Base-by-base conservation (phyloP, 2,329 filamentous ascomycete species). In the Neophaeococcomyces aloes region DNA sequence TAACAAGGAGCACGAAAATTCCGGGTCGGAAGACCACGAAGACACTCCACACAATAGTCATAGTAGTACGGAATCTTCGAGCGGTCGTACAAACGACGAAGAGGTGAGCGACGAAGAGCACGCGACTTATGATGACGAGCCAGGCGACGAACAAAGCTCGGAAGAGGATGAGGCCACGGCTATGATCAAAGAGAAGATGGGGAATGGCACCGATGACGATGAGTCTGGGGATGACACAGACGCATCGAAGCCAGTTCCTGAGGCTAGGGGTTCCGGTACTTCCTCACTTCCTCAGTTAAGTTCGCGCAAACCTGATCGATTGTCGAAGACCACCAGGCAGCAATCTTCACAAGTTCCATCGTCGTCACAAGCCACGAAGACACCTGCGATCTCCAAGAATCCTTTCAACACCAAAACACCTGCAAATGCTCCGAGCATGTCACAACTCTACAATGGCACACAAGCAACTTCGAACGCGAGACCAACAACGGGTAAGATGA, bases 151-250 rank as follows among this genome's bases (percentile, higher is more conserved):
- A 11, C n/a, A 19, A 19, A 5, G 11, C 11, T 5, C 19, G 7
- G 35, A 27, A 23, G 21, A 38, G 7, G n/a, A 19, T 19, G 21
- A 38, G n/a, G n/a, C 25, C 18, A 23, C 7, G 19, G 21, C 21
- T 27, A 38, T n/a, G 37, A 43, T 35, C 8, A 10, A 33, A 29
- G 38, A 21, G 25, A 39, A 25, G 39, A 38, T 13, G 23, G 40
- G n/a, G 36, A 15, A 21, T 6, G 30, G 27, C 14, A 34, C 5
- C n/a, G 31, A 35, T 2, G 18, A 42, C 4, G 39, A 42, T 15
- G 7, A 27, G 17, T 15, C 8, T 4, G 11, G 8, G 8, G 17
- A 11, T 8, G 17, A 35, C 5, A 6, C 33, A 5, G 5, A 11
- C 33, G 19, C 8, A 6, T 17, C 33, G 19, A 15, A 35, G 19